Base-by-base conservation (phyloP, 2,329 filamentous ascomycete genomes). In the Paracorniculantispora psalliotae region DNA sequence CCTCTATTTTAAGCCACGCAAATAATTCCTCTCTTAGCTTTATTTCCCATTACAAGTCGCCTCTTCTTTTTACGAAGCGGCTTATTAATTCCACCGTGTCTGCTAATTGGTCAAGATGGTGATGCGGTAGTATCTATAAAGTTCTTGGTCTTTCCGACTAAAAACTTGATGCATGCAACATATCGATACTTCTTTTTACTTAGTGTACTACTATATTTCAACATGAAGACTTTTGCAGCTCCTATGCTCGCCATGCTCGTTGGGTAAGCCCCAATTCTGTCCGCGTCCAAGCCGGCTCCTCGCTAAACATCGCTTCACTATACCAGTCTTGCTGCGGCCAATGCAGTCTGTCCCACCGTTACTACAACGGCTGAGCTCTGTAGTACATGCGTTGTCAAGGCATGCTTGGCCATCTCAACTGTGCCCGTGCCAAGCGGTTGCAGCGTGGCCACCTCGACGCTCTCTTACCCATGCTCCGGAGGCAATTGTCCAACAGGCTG, bases 341-440 rank as follows among this genome's bases (percentile, higher is more conserved):
- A 55, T 39, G 49, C 59, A 1, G 56, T 59, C 6, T 75, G 73
- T 46, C 73, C 73, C 37, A 73, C 71, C 23, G 65, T 73, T 15
- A 73, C 69, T 12, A 62, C 65, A 33, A 73, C 70, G 0, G 63
- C 64, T 13, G 62, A 68, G 19, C 57, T 70, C 44, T 75, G 73
- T 64, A 63, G 66, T 19, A 73, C 71, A 5, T 75, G 73, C 61
- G 13, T 64, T 7, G 58, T 68, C n/a, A 63, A 62, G 12, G 63
- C 63, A 3, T 75, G 73, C 61, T 59, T 75, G 43, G 58, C 33
- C 26, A 50, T 71, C 23, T 63, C 64, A 13, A 74, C 72, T n/a
- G 60, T 73, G 28, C 68, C 69, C 23, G 65, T 68, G 47, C 68
- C 66, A 2, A 65, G 67, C 39, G 62, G 63, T 47, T 75, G 73